Conservation (phyloP, 2,329 filamentous ascomycete genomes). For the Purpureocillium takamizusanense region DNA sequence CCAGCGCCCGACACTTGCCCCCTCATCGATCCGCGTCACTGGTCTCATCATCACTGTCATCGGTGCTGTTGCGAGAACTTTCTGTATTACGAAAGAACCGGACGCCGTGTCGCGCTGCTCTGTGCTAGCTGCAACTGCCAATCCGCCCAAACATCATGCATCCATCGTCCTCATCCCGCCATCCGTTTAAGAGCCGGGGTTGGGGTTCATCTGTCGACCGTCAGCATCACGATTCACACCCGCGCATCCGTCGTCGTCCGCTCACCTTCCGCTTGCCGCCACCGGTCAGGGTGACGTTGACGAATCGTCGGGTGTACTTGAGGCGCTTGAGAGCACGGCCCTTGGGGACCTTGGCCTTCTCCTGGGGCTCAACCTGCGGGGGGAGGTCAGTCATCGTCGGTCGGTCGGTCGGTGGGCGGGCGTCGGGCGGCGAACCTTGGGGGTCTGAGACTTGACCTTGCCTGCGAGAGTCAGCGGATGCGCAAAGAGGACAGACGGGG, state of each 20-base stretch:
- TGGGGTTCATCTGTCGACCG: conserved; percentile 68
- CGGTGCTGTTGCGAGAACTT: too few species aligned
- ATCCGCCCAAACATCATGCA: too few species aligned
- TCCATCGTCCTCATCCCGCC: conserved; percentile 18
- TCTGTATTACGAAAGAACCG: too few species aligned
- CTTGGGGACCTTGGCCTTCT: conserved; percentile 97
- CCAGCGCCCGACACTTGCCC: too few species aligned
- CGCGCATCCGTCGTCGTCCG: conserved; percentile 1
- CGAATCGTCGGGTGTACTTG: conserved; percentile 93
- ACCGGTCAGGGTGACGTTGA: conserved; percentile 94
- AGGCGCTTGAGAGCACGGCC: conserved; percentile 96
- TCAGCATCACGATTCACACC: conserved; percentile 13
- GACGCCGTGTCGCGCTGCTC: too few species aligned
- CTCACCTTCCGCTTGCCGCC: conserved; percentile 89
- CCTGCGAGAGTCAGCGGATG: conserved; percentile 50
- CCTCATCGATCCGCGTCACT: too few species aligned
- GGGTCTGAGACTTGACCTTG: conserved; percentile 96
- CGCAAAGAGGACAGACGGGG: conserved; percentile 11
- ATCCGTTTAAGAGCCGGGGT: conserved; percentile 58
- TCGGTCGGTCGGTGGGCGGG: conserved; percentile 12
- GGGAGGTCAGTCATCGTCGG: conserved; percentile 18
- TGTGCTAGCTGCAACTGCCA: too few species aligned
- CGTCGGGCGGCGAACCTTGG: conserved; percentile 57
- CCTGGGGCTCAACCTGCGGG: conserved; percentile 69
- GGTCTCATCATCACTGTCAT: too few species aligned